Percentiles rank a stretch among this genome's conserved stretches.
These are phyloP conservation scores for Fusarium palustre DNA, from an alignment of 2,329 filamentous ascomycete species.

Conservation along the genomic window DNA sequence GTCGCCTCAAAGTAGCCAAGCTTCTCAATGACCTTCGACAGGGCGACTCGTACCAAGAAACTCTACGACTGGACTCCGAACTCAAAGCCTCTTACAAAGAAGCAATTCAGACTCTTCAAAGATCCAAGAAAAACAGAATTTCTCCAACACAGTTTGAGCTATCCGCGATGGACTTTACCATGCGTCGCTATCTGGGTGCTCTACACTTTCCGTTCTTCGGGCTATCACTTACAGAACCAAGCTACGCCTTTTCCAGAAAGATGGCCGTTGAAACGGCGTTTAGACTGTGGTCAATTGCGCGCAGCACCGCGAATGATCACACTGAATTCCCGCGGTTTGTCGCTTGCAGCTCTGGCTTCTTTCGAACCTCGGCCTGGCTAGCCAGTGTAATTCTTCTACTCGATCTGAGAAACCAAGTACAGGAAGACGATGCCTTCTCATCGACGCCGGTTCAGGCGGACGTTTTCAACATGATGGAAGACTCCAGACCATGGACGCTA, in stretches of 20 bases:
- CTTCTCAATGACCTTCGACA: slow-evolving; percentile 59
- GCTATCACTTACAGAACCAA: slow-evolving; percentile 54
- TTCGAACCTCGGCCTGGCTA: slow-evolving; percentile 52
- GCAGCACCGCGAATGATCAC: slow-evolving; percentile 32
- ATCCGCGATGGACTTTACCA: slow-evolving; percentile 61
- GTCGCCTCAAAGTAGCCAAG: slow-evolving; percentile 57
- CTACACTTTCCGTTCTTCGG: slow-evolving; percentile 67
- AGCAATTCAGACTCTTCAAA: slow-evolving; percentile 52
- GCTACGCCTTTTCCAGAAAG: slow-evolving; percentile 64
- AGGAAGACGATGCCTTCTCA: slow-evolving; percentile 56
- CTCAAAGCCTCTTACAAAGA: slow-evolving; percentile 58
- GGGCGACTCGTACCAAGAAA: slow-evolving; percentile 57
- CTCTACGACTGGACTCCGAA: slow-evolving; percentile 57
- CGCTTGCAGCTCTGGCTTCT: slow-evolving; percentile 56
- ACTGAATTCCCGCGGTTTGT: slow-evolving; percentile 55
- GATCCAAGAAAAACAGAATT: slow-evolving; percentile 28
- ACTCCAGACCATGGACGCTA: slow-evolving; percentile 56
- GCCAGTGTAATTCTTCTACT: slow-evolving; percentile 53
- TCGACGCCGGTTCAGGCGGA: slow-evolving; percentile 54
- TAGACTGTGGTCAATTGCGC: slow-evolving; percentile 58
- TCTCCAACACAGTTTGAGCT: slow-evolving; percentile 55
- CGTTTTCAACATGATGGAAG: slow-evolving; percentile 56
- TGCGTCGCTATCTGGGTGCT: slow-evolving; percentile 65
- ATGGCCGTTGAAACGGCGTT: slow-evolving; percentile 61
- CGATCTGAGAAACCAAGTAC: slow-evolving; percentile 56